Percentiles rank a stretch among this genome's conserved stretches.
Evolutionary conservation across 495 filamentous ascomycete genomes (phyloP).

Genomic region (Mytilinidion resinicola): DNA sequence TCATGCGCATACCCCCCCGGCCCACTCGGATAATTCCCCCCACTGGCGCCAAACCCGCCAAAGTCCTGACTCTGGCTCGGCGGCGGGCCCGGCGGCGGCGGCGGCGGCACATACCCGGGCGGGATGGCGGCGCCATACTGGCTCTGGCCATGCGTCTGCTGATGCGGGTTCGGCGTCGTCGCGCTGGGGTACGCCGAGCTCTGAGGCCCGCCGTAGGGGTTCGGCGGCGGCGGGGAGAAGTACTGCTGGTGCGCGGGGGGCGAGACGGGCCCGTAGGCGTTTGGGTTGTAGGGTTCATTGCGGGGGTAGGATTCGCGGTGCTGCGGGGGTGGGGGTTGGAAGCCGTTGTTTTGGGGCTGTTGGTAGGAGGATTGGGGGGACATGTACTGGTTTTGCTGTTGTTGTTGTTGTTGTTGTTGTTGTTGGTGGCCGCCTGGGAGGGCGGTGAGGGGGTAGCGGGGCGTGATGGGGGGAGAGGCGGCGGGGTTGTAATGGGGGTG

Average conservation of each 20-base stretch:
- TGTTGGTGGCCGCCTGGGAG: not conserved
- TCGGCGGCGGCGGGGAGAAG: constrained; percentile 27
- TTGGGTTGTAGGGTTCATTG: constrained; percentile 39
- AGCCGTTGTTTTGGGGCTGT: constrained; percentile 17
- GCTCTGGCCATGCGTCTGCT: constrained; percentile 5
- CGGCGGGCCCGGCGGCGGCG: constrained; percentile 72
- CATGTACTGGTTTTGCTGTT: constrained; percentile 16
- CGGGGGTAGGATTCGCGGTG: constrained; percentile 29
- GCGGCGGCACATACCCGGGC: constrained; percentile 82
- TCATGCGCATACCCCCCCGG: constrained; percentile 55
- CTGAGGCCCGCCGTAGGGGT: constrained; percentile 8
- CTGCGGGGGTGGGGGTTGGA: constrained; percentile 33
- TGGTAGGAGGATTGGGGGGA: constrained; percentile 19
- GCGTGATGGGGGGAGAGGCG: constrained; percentile 34
- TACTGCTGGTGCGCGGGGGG: constrained; percentile 36
- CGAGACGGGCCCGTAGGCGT: constrained; percentile 35
- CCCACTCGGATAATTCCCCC: constrained; percentile 48
- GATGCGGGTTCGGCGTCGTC: constrained; percentile 13
- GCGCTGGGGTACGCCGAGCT: constrained; percentile 8
- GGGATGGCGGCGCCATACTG: constrained; percentile 45
- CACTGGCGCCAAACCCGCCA: constrained; percentile 31
- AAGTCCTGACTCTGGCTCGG: constrained; percentile 59
- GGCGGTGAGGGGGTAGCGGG: constrained; percentile 28
- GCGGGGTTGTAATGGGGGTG: constrained; percentile 32
- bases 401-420: too few species aligned